Evolutionary conservation across 2,329 filamentous ascomycete genomes (phyloP).

Genomic region (Penicillium polonicum): DNA sequence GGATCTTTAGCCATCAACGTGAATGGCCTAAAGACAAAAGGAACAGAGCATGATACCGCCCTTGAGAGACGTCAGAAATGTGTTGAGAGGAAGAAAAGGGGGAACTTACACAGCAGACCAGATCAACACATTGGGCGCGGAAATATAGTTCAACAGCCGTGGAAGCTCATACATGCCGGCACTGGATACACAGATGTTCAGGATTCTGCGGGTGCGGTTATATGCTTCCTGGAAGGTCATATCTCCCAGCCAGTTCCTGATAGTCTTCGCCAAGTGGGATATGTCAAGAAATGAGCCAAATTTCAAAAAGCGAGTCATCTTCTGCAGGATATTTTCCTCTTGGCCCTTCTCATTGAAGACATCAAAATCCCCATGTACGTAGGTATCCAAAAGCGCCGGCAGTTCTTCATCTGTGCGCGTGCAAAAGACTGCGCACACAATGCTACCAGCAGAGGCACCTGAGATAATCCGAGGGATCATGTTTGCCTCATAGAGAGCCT

Average conservation of each 20-base stretch:
- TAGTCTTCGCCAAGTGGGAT: conserved; percentile 73
- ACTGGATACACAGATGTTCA: conserved; percentile 92
- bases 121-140: conserved; percentile 89
- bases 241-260: conserved; percentile 77
- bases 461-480: conserved; percentile 84
- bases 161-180: conserved; percentile 85
- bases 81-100: too few relatives aligned
- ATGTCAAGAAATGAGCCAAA: conserved; percentile 84
- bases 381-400: conserved; percentile 64
- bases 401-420: conserved; percentile 76
- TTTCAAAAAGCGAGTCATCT: conserved; percentile 72
- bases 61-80: conserved; percentile 32
- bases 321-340: conserved; percentile 64
- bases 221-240: conserved; percentile 96
- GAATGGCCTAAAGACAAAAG: conserved; percentile 77
- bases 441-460: conserved; percentile 82
- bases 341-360: conserved; percentile 69
- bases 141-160: conserved; percentile 85
- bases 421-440: conserved; percentile 78
- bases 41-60: conserved; percentile 91
- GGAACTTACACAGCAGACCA: conserved; percentile 78
- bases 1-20: conserved; percentile 82
- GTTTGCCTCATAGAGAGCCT: conserved; percentile 71
- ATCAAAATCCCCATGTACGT: conserved; percentile 75
- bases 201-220: conserved; percentile 84